phyloP scores from a whole-genome alignment of 1,139 yeast species.

The Zhuliangozyma parablackwelliae region DNA sequence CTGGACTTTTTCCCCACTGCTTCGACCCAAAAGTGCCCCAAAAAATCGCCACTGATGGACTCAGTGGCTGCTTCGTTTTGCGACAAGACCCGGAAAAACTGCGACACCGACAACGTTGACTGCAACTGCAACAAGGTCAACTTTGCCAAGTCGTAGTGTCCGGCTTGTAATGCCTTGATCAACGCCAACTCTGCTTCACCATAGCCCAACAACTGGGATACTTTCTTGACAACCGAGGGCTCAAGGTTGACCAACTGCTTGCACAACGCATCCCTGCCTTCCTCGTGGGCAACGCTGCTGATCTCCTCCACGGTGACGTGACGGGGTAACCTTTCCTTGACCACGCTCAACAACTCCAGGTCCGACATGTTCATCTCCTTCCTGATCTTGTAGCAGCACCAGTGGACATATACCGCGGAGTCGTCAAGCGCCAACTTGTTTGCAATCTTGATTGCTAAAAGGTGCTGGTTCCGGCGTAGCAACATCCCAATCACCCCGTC shows the following conservation, averaged over 20 bases:
- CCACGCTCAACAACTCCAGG: slow-evolving; percentile 46
- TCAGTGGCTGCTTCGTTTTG: slow-evolving; percentile 27
- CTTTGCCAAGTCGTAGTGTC: slow-evolving; percentile 60
- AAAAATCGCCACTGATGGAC: background rate
- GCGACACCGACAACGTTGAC: slow-evolving; percentile 31
- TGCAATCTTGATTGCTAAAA: slow-evolving; percentile 60
- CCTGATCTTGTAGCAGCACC: slow-evolving; percentile 77
- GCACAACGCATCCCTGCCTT: slow-evolving; percentile 73
- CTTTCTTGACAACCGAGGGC: slow-evolving; percentile 57
- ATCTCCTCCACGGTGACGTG: slow-evolving; percentile 58
- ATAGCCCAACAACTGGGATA: slow-evolving; percentile 62
- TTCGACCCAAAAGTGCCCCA: slow-evolving; percentile 40
- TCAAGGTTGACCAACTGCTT: slow-evolving; percentile 64
- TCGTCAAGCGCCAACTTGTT: slow-evolving; percentile 41
- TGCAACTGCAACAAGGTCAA: slow-evolving; percentile 55
- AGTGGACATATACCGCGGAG: slow-evolving; percentile 62
- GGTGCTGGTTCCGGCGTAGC: slow-evolving; percentile 56
- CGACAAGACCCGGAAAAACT: slow-evolving; percentile 37
- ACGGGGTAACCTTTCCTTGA: slow-evolving; percentile 44
- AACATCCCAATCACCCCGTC: slow-evolving; percentile 55
- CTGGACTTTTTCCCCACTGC: slow-evolving; percentile 23
- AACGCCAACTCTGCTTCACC: slow-evolving; percentile 73
- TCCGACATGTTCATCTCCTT: slow-evolving; percentile 54
- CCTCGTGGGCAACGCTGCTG: slow-evolving; percentile 70
- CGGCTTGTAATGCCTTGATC: slow-evolving; percentile 61